phyloP scores from a whole-genome alignment of 805 yeast species.

The Saccharomycopsis oosterbeekiorum region DNA sequence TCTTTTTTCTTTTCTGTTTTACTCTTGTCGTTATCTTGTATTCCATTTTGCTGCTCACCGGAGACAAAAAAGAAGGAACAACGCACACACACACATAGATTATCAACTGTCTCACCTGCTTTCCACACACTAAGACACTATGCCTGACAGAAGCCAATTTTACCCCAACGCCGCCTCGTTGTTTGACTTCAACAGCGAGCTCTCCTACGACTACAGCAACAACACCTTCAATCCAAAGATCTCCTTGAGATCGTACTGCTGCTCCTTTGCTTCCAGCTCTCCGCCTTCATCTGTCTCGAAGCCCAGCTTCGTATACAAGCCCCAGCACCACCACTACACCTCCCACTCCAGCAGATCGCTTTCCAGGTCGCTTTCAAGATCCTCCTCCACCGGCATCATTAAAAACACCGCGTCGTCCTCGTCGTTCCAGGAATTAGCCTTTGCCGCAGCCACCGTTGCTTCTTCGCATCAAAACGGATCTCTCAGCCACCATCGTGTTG shows the following conservation, averaged over 20 bases:
- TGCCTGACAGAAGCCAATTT: not conserved
- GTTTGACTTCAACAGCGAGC: conserved; percentile 12
- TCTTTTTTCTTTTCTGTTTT: too few species aligned
- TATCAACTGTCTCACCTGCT: too few species aligned
- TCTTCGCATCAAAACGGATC: not conserved
- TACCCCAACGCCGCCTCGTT: not conserved
- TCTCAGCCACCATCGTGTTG: not conserved
- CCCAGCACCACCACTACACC: not conserved
- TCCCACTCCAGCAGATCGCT: not conserved
- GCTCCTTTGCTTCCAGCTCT: conserved; percentile 2
- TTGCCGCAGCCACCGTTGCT: not conserved
- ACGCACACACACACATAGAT: too few species aligned
- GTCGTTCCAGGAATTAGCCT: not conserved
- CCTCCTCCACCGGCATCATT: not conserved
- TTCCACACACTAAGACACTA: not conserved
- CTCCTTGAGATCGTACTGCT: conserved; percentile 17
- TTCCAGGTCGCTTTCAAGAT: not conserved
- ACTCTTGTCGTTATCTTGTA: too few species aligned
- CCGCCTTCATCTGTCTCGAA: not conserved
- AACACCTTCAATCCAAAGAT: conserved; percentile 18
- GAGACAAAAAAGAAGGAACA: too few species aligned
- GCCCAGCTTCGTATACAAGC: not conserved
- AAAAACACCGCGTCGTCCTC: not conserved
- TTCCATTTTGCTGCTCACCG: too few species aligned
- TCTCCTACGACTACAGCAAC: conserved; percentile 15